These are phyloP conservation scores for Aspergillus cavernicola DNA, from an alignment of 495 filamentous ascomycete genomes.

Conservation along the genomic window DNA sequence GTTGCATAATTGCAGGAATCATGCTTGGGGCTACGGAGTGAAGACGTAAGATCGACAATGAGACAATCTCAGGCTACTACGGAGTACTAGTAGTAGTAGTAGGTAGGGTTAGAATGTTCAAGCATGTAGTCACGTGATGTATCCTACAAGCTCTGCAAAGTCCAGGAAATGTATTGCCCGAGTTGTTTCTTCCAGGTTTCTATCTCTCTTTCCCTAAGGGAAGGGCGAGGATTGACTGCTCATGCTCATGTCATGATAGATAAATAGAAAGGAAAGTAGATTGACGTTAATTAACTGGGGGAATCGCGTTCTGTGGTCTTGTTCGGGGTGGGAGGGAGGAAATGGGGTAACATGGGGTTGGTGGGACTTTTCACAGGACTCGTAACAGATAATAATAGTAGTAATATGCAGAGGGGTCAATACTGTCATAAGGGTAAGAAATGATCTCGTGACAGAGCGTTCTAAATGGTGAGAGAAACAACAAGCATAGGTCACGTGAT, in stretches of 20 bases:
- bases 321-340: constrained; percentile 3
- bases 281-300: constrained; percentile 14
- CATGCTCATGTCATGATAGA: constrained; percentile 3
- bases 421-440: constrained; percentile 11
- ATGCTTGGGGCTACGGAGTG: too few relatives aligned
- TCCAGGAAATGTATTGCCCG: background rate
- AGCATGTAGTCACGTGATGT: constrained; percentile 2
- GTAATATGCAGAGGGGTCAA: constrained; percentile 8
- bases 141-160: background rate
- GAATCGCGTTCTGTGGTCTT: constrained; percentile 1
- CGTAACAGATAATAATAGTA: constrained; percentile 14
- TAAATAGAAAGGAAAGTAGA: constrained; percentile 3
- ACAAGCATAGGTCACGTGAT: constrained; percentile 38
- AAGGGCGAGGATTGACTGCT: background rate
- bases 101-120: too few relatives aligned
- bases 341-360: constrained; percentile 19
- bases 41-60: too few relatives aligned
- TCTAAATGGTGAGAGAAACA: constrained; percentile 29
- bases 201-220: background rate
- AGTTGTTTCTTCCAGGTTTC: background rate
- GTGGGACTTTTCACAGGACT: constrained; percentile 34
- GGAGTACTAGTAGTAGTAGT: too few relatives aligned
- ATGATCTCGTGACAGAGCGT: constrained; percentile 20
- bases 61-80: too few relatives aligned
- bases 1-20: background rate